Evolutionary conservation across 441 rosid genomes (phyloP), one percentile per base, ranked within the genome.

Genomic region (Erodium moschatum): DNA sequence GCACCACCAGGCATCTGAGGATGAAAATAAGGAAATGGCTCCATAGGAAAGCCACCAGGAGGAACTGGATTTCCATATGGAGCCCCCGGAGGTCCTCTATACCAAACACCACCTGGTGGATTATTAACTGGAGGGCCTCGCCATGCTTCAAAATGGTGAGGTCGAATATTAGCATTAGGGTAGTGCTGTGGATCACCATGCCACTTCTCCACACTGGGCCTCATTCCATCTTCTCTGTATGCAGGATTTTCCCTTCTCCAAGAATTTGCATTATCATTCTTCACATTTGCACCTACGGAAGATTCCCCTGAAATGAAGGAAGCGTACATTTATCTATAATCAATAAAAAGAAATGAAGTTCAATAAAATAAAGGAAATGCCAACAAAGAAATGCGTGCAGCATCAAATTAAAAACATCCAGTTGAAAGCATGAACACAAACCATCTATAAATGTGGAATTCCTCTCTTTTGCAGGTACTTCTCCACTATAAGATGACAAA

Each of bases 91-190:
- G 90, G 96, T 56, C 87, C 96, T 81, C 90, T 79, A 77, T 85
- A 90, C 99, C 99, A 92, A 75, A 80, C 87, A 76, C 90, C 92
- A 76, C 88, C 88, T 42, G 88, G 91, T 80, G 85, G 91, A 82
- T 84, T 87, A 85, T 84, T 95, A 52, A 88, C 81, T 18, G 90
- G 93, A 68, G 89, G 90, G 27, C 89, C 91, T 79, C 70, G 93
- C 96, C 93, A 95, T 68, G 84, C 76, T 76, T 83, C 92, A 77
- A 74, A 85, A 67, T 87, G 92, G 72, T 85, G 95, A 38, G 89
- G 88, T 10, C 78, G 85, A 31, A 85, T 75, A 71, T 73, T 83
- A 33, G 89, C 71, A 82, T 84, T 87, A 67, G 83, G 88, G 73
- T 82, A 86, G 31, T 82, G 74, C 16, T 82, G 95, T 31, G 81